Base-by-base conservation (phyloP, 2,329 filamentous ascomycete species). In the Botrytis medusae region DNA sequence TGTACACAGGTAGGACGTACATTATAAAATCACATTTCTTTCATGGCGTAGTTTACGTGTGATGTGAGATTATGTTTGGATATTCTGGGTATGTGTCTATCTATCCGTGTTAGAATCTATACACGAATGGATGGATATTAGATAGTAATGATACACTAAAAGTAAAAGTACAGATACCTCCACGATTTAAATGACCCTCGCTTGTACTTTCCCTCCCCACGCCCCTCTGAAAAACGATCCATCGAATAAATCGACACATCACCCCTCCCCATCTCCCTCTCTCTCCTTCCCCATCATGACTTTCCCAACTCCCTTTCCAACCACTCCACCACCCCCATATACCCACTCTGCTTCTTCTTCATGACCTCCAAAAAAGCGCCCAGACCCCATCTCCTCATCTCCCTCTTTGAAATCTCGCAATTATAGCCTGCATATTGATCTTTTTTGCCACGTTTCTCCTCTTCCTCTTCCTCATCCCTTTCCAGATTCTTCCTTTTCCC, bases 351-450 rank as follows among this genome's bases (percentile, higher is more conserved):
- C 81, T 92, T 93, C 77, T 86, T 87, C 65, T 82, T 81, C 78
- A 98, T 85, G 42, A 96, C 90, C 69, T 85, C 83, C 63, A 84
- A 81, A 78, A 97, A 97, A 8, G 94, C 93, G 42, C 85, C 85
- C 69, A 90, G 89, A 0, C 90, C 91, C 74, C 95, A 84, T 72
- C 76, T 79, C 73, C 79, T 74, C 57, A 83, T 77, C 71, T 81
- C 77, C 40, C 73, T 46, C 73, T 77, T 78, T 32, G 34, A 51
- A 12, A 68, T 16, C 20, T 54, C 64, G 25, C 64, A 68, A 54
- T 20, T 40, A 14, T 54, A 68, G 12, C 64, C 64, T 7, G 18
- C 22, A 14, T 68, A 68, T 20, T 62, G 77, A 10, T 82, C 64
- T 3, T 32, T 69, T 60, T 76, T 79, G 14, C 75, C 59, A 62